phyloP scores from a whole-genome alignment of 75 land plant species.

The Pseudotsuga menziesii region DNA sequence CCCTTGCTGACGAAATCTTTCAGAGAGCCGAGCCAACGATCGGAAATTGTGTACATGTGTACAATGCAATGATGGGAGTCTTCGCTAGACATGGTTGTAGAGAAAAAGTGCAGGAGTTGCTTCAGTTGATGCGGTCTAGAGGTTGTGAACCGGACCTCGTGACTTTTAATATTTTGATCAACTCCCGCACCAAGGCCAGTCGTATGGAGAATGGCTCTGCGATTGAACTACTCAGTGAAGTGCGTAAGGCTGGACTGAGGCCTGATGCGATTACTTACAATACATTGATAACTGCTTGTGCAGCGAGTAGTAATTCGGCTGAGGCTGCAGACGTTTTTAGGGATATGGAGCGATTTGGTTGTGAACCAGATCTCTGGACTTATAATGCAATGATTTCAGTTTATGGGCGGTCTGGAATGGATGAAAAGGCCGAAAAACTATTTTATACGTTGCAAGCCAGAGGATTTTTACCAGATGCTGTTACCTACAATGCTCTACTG shows the following conservation, averaged over 20 bases:
- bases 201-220: conserved; percentile 52
- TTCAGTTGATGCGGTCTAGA: conserved; percentile 50
- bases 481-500: conserved; percentile 76
- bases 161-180: conserved; percentile 87
- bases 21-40: conserved; percentile 41
- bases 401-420: conserved; percentile 66
- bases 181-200: conserved; percentile 64
- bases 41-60: conserved; percentile 70
- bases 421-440: conserved; percentile 40
- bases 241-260: conserved; percentile 60
- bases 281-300: conserved; percentile 86
- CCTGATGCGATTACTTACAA: conserved; percentile 93
- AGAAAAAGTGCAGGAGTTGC: conserved; percentile 54
- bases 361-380: conserved; percentile 92
- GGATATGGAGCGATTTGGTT: conserved; percentile 57
- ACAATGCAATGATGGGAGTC: conserved; percentile 97
- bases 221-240: conserved; percentile 57
- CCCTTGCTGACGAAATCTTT: conserved; percentile 70
- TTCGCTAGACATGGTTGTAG: conserved; percentile 76
- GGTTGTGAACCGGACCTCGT: conserved; percentile 79
- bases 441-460: conserved; percentile 39
- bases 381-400: conserved; percentile 97
- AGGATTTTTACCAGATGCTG: conserved; percentile 80
- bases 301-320: conserved; percentile 40
- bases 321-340: conserved; percentile 67